These are phyloP conservation scores for Herpetospermum pedunculosum DNA, from an alignment of 306 rosid species.

Conservation along the genomic window DNA sequence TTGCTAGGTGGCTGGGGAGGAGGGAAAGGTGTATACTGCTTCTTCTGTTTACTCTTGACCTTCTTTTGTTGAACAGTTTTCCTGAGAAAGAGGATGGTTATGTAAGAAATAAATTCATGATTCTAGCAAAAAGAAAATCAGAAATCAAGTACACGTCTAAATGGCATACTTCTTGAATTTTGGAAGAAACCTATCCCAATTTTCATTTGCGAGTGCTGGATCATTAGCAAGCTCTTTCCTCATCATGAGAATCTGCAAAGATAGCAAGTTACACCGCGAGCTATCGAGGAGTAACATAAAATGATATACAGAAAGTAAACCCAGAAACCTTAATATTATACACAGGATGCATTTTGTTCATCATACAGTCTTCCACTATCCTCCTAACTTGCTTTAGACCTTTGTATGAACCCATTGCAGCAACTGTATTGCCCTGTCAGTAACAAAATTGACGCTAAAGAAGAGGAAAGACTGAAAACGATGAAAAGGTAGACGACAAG, in stretches of 20 bases:
- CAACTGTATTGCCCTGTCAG: conserved; percentile 72
- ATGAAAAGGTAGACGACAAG: background rate
- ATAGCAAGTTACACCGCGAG: background rate
- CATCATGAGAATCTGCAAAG: conserved; percentile 68
- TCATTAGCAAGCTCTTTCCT: conserved; percentile 87
- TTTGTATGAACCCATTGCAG: conserved; percentile 84
- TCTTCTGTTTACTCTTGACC: conserved; percentile 56
- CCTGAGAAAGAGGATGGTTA: conserved; percentile 26
- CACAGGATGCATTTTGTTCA: conserved; percentile 84
- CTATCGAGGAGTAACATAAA: background rate
- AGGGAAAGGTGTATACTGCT: conserved; percentile 77
- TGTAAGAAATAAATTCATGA: background rate
- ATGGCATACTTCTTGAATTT: conserved; percentile 66
- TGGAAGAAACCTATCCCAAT: conserved; percentile 95
- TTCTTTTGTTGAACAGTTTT: conserved; percentile 79
- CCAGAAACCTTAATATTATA: conserved; percentile 69
- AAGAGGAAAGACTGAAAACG: background rate
- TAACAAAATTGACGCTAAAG: background rate
- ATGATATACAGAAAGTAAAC: background rate
- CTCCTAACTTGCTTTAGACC: conserved; percentile 78
- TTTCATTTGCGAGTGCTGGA: conserved; percentile 76
- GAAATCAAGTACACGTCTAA: background rate
- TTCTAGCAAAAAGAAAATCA: background rate
- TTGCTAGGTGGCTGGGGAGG: conserved; percentile 87
- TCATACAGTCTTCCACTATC: conserved; percentile 81